Evolutionary conservation across 371 early-diverging fungal genomes (phyloP).

Genomic region (Haplosporangium sp.): DNA sequence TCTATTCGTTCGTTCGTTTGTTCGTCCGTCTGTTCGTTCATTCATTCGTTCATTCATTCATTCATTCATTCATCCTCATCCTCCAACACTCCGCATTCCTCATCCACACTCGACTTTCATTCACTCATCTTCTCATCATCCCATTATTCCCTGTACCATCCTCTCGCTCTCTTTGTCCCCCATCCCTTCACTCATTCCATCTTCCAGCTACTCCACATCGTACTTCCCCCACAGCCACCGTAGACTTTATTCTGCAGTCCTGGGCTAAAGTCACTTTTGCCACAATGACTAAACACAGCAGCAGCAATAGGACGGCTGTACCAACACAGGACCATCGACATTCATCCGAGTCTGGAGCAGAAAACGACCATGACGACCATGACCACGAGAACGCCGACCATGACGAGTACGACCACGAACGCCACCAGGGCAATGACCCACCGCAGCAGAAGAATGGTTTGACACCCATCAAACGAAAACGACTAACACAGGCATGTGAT

Average conservation of each 20-base stretch:
- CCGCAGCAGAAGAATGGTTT: constrained; percentile 9
- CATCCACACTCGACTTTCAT: not conserved
- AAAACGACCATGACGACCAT: constrained; percentile 22
- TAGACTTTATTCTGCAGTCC: too few species aligned
- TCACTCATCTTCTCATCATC: too few species aligned
- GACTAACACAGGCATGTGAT: constrained; percentile 86
- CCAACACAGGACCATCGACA: constrained; percentile 7
- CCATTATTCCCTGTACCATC: too few species aligned
- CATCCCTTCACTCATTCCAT: too few species aligned
- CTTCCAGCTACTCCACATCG: too few species aligned
- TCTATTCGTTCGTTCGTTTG: not conserved
- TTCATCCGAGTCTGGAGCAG: constrained; percentile 23
- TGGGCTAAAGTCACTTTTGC: not conserved
- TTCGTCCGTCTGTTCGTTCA: not conserved
- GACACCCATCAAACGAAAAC: constrained; percentile 64
- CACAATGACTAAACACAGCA: constrained; percentile 8
- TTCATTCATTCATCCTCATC: not conserved
- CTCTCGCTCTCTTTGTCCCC: too few species aligned
- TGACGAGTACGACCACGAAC: constrained; percentile 24
- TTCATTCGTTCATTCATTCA: not conserved
- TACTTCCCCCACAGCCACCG: too few species aligned
- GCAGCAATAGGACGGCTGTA: not conserved
- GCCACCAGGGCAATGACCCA: not conserved
- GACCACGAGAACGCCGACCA: constrained; percentile 24
- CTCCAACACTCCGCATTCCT: not conserved